Conservation (phyloP, 257 asterid genomes). For the Nicotiana tabacum region DNA sequence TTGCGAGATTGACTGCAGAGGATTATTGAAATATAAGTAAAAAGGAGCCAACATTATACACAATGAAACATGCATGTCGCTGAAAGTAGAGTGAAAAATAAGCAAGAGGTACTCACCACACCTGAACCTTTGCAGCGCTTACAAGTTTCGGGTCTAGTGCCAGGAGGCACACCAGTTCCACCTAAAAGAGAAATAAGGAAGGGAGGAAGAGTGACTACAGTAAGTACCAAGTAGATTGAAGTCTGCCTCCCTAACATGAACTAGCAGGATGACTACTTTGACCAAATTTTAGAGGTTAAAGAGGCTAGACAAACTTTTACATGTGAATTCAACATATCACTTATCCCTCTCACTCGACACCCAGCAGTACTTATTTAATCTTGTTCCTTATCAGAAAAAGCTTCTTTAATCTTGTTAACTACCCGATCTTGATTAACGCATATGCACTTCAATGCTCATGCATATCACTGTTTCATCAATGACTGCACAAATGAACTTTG, state of each 20-base stretch:
- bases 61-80: background rate
- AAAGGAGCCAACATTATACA: slow-evolving; percentile 1
- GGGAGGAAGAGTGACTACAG: background rate
- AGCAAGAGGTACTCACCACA: slow-evolving; percentile 44
- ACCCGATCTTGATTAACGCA: background rate
- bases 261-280: background rate
- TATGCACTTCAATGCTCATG: background rate
- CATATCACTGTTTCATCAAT: background rate
- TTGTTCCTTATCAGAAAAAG: background rate
- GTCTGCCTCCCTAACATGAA: background rate
- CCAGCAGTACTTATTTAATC: background rate
- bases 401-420: background rate
- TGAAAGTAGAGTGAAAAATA: background rate
- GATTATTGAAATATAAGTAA: background rate
- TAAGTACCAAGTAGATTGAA: background rate
- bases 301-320: background rate
- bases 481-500: no score
- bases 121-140: slow-evolving; percentile 91
- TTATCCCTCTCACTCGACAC: background rate
- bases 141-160: slow-evolving; percentile 93
- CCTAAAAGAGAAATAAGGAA: slow-evolving; percentile 40
- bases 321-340: background rate
- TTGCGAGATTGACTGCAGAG: slow-evolving; percentile 44
- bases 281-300: background rate
- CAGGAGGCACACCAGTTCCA: slow-evolving; percentile 98